Evolutionary conservation across 2,329 filamentous ascomycete genomes (phyloP).

Genomic region (Daldinia sp.): DNA sequence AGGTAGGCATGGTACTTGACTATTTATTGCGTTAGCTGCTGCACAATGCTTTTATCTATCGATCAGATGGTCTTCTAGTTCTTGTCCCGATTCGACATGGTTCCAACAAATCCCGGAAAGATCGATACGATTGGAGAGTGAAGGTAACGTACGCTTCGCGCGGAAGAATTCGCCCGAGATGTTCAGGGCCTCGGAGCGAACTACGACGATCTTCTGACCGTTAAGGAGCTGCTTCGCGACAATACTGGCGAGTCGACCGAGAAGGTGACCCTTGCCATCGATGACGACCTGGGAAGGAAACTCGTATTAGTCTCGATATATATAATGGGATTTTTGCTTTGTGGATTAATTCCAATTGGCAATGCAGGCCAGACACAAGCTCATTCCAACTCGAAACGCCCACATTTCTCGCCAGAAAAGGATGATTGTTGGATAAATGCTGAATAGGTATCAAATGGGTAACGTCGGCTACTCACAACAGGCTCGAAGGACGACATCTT

Average conservation of each 20-base stretch:
- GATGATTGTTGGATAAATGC: too few relatives aligned
- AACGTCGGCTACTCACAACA: constrained; percentile 66
- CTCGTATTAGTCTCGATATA: constrained; percentile 45
- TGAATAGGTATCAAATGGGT: constrained; percentile 27
- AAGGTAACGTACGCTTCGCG: constrained; percentile 89
- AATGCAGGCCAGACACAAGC: neutral
- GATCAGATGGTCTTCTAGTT: constrained; percentile 22
- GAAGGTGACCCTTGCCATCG: constrained; percentile 99
- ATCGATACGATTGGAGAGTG: constrained; percentile 1
- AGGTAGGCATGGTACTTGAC: constrained; percentile 99
- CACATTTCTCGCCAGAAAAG: neutral
- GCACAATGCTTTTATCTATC: constrained; percentile 10
- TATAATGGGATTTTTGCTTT: neutral
- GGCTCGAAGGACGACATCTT: constrained; percentile 75
- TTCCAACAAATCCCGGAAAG: constrained; percentile 5
- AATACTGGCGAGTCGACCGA: constrained; percentile 97
- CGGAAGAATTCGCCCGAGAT: constrained; percentile 99
- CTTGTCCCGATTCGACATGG: constrained; percentile 9
- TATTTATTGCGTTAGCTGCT: constrained; percentile 65
- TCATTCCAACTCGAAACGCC: constrained; percentile 6
- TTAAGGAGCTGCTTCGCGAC: constrained; percentile 99
- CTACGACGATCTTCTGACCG: constrained; percentile 99
- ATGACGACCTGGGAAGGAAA: constrained; percentile 80
- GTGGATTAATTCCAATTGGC: constrained; percentile 8
- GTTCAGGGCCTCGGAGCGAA: constrained; percentile 99